Evolutionary conservation across 495 filamentous ascomycete genomes (phyloP).

Genomic region (Hyaloscypha hepaticicola): DNA sequence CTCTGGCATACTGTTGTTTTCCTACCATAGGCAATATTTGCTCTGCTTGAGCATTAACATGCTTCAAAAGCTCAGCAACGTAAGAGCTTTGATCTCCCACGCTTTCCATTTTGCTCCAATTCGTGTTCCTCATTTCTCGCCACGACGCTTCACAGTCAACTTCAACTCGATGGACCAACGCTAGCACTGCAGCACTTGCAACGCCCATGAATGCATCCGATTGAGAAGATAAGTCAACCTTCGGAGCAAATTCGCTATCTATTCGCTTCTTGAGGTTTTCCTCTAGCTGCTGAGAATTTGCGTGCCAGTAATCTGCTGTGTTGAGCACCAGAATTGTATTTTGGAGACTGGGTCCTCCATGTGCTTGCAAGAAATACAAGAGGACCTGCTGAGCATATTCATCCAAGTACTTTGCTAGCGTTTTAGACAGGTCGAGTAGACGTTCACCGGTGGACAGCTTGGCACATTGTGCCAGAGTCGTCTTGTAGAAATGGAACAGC

Average conservation of each 20-base stretch:
- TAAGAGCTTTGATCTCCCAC: constrained; percentile 97
- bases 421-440: constrained; percentile 80
- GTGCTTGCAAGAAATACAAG: constrained; percentile 69
- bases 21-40: constrained; percentile 77
- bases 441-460: constrained; percentile 89
- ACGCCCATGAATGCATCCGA: constrained; percentile 95
- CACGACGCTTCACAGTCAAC: constrained; percentile 78
- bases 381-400: constrained; percentile 94
- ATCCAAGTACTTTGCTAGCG: constrained; percentile 90
- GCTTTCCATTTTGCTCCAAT: constrained; percentile 91
- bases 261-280: constrained; percentile 91
- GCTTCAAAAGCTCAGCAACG: constrained; percentile 73
- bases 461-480: constrained; percentile 88
- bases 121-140: constrained; percentile 96
- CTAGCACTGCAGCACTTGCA: constrained; percentile 80
- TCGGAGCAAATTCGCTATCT: constrained; percentile 69
- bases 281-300: constrained; percentile 85
- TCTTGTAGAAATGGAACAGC: constrained; percentile 93
- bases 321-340: constrained; percentile 86
- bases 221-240: constrained; percentile 86
- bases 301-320: constrained; percentile 97
- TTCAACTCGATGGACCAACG: constrained; percentile 82
- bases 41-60: constrained; percentile 63
- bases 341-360: constrained; percentile 62
- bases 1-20: constrained; percentile 91